A percentile compares a stretch with the other conserved stretches of the same genome.
Evolutionary conservation across 257 asterid species (phyloP).

Genomic region (Plantago ovata): DNA sequence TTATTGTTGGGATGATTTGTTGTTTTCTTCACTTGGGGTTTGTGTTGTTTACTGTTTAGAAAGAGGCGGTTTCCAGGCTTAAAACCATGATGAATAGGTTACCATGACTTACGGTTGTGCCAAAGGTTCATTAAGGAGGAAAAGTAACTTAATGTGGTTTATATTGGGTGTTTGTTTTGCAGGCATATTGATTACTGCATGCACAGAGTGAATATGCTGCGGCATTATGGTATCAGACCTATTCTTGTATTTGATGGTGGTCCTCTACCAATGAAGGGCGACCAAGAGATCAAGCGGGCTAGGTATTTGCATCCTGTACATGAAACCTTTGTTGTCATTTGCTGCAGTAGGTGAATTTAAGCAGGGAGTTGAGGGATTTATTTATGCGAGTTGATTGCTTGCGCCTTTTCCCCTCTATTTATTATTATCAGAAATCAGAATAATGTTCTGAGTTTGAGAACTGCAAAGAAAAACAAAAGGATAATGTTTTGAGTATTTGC

Average conservation of each 20-base stretch:
- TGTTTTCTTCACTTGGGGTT: neutral
- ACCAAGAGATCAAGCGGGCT: conserved; percentile 85
- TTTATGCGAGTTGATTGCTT: no score
- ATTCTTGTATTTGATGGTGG: conserved; percentile 97
- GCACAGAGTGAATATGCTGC: conserved; percentile 89
- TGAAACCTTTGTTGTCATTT: conserved; percentile 6
- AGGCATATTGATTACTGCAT: conserved; percentile 95
- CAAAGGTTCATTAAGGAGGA: conserved; percentile 11
- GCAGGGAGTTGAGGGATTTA: neutral
- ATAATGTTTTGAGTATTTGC: neutral
- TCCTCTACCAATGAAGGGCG: conserved; percentile 81
- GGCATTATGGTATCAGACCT: conserved; percentile 83
- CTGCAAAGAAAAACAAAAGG: no score
- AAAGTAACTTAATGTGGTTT: conserved; percentile 3
- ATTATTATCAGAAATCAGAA: no score
- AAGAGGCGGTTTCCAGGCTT: neutral
- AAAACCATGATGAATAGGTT: no score
- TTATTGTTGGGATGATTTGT: neutral
- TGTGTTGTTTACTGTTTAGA: neutral
- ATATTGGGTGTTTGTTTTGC: conserved; percentile 23
- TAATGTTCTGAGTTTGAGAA: neutral
- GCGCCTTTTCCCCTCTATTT: no score
- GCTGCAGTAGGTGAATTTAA: conserved; percentile 15
- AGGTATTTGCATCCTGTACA: conserved; percentile 43
- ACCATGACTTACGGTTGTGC: no score